Percentiles rank a stretch among this genome's conserved stretches.
Evolutionary conservation across 2,329 filamentous ascomycete genomes (phyloP).

Genomic region (Colletotrichum abscissum): DNA sequence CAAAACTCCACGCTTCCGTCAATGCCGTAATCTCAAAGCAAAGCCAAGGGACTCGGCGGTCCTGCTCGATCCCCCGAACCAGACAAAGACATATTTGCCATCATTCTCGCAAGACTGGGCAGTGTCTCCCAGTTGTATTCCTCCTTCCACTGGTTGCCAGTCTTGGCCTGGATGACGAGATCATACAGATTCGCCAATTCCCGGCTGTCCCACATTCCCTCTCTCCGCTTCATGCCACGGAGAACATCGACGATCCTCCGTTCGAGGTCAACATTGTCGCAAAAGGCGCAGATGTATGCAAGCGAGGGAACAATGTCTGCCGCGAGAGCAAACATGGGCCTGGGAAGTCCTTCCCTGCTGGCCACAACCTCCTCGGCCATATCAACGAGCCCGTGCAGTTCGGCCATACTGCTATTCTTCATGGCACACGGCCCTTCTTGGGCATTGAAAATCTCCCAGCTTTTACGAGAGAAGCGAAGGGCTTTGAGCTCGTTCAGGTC

Average conservation of each 20-base stretch:
- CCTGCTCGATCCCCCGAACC: neutral
- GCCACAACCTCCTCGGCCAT: slow-evolving; percentile 23
- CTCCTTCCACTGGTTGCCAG: slow-evolving; percentile 19
- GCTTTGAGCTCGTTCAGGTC: slow-evolving; percentile 13
- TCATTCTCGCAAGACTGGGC: slow-evolving; percentile 18
- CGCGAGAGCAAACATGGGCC: slow-evolving; percentile 19
- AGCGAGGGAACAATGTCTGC: slow-evolving; percentile 25
- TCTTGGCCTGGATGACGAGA: slow-evolving; percentile 5
- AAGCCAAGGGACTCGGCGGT: neutral
- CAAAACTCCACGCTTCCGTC: neutral
- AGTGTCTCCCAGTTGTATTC: slow-evolving; percentile 31
- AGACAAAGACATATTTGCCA: slow-evolving; percentile 2
- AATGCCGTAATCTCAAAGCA: neutral
- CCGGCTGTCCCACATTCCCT: slow-evolving; percentile 35
- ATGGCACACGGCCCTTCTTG: slow-evolving; percentile 8
- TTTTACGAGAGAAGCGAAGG: slow-evolving; percentile 8
- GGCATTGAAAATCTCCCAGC: slow-evolving; percentile 15
- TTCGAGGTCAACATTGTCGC: slow-evolving; percentile 24
- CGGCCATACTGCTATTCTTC: neutral
- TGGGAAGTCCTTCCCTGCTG: neutral
- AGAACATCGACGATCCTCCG: slow-evolving; percentile 29
- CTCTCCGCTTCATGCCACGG: slow-evolving; percentile 28
- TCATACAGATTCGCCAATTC: slow-evolving; percentile 32
- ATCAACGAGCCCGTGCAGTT: neutral
- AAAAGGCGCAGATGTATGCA: slow-evolving; percentile 33